phyloP scores from a whole-genome alignment of 1,284 basidiomycete species.

The Heliocybe sulcata region DNA sequence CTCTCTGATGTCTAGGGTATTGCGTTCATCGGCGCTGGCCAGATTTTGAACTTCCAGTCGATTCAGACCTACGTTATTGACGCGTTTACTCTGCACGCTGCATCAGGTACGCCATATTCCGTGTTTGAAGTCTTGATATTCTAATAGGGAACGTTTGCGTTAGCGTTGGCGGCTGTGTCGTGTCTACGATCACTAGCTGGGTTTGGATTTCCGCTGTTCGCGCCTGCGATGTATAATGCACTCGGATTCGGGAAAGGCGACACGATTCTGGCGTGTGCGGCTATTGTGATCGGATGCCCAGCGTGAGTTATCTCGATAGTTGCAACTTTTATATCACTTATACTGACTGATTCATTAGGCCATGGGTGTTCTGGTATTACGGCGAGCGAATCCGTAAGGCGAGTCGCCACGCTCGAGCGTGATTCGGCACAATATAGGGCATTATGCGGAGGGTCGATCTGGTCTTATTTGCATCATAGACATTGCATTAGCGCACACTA shows the following conservation, averaged over 20 bases:
- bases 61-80: constrained; percentile 64
- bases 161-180: constrained; percentile 51
- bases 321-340: constrained; percentile 1
- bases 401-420: constrained; percentile 18
- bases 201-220: constrained; percentile 65
- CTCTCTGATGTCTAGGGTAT: constrained; percentile 37
- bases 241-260: constrained; percentile 62
- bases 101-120: constrained; percentile 47
- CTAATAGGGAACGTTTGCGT: no score
- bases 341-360: constrained; percentile 22
- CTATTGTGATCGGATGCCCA: constrained; percentile 55
- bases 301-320: constrained; percentile 35
- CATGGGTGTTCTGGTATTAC: constrained; percentile 47
- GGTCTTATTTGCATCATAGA: no score
- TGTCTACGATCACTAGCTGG: constrained; percentile 54
- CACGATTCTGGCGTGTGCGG: constrained; percentile 48
- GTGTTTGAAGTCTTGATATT: no score
- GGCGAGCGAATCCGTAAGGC: constrained; percentile 36
- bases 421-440: background rate
- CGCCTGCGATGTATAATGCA: constrained; percentile 52
- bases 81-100: constrained; percentile 58
- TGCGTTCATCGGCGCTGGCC: constrained; percentile 42
- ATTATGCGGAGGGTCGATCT: no score
- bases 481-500: no score
- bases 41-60: constrained; percentile 48